Evolutionary conservation across 768 basidiomycete genomes (phyloP).

Genomic region (Cubamyces lactineus): DNA sequence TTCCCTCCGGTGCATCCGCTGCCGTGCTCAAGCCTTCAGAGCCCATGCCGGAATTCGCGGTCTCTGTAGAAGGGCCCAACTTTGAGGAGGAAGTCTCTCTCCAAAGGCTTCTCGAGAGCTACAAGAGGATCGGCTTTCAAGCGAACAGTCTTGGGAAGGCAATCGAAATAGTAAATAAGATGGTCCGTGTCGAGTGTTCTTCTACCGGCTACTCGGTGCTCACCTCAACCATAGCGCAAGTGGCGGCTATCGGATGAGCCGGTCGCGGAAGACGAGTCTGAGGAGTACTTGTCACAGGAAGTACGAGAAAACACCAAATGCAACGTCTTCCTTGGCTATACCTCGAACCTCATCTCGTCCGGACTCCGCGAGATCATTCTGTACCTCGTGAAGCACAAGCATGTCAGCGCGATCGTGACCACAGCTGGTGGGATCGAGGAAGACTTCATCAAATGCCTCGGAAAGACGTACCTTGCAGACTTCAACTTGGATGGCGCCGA

Average conservation of each 20-base stretch:
- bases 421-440: slow-evolving; percentile 99
- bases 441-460: slow-evolving; percentile 98
- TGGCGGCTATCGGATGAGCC: slow-evolving; percentile 92
- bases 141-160: slow-evolving; percentile 91
- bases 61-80: slow-evolving; percentile 85
- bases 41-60: slow-evolving; percentile 60
- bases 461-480: slow-evolving; percentile 93
- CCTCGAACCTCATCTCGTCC: slow-evolving; percentile 97
- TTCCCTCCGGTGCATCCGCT: slow-evolving; percentile 66
- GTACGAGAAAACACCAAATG: slow-evolving; percentile 74
- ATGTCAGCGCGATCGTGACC: slow-evolving; percentile 89
- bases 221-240: slow-evolving; percentile 56
- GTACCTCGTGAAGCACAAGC: slow-evolving; percentile 91
- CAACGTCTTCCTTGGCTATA: slow-evolving; percentile 95
- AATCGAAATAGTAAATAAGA: slow-evolving; percentile 88
- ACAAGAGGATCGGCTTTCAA: slow-evolving; percentile 94
- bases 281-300: slow-evolving; percentile 59
- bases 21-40: slow-evolving; percentile 81
- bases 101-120: slow-evolving; percentile 70
- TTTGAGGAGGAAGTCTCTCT: slow-evolving; percentile 74
- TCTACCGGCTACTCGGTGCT: not conserved
- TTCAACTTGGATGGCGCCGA: slow-evolving; percentile 91
- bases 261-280: slow-evolving; percentile 66
- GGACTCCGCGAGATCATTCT: slow-evolving; percentile 92
- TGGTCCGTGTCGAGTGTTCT: slow-evolving; percentile 56